Base-by-base conservation (phyloP, 208 protist genomes). In the Acanthamoeba healyi region DNA sequence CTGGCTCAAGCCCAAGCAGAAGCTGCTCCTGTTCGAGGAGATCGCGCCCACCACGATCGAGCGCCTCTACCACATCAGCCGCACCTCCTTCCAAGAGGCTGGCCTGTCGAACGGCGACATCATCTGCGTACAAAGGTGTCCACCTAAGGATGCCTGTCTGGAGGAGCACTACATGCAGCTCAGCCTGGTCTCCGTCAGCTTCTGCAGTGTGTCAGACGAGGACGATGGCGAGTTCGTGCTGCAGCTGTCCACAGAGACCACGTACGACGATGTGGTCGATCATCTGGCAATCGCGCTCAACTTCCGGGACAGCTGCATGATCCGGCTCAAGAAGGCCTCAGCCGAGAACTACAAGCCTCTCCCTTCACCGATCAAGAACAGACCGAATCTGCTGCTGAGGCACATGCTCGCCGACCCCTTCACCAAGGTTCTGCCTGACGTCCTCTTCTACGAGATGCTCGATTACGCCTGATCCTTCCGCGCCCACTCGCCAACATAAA, bases 51-150 rank as follows among this genome's bases (percentile, higher is more conserved):
- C 22, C 26, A 90, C 95, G n/a, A 42, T 96, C 44, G 65, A 95
- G 70, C 87, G 36, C 19, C 74, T 96, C 26, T 46, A 40, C 19
- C 72, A 54, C 22, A 49, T 19, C 40, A 29, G 88, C n/a, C n/a
- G n/a, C n/a, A n/a, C n/a, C 49, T 90, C 86, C 7, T 93, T 97
- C 34, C 40, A n/a, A 7, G 67, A 94, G 3, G 36, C 63, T 0
- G 94, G 96, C 65, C 93, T 97, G 22, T 32, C 51, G 17, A 87
- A 49, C 82, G 96, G 96, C 42, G 96, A 97, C 95, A 96, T 97
- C 51, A 92, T 97, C 34, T 91, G 94, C 34, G 95, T 95, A n/a
- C 96, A 97, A 94, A 90, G 70, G 84, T 4, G 84, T 3, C n/a
- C n/a, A n/a, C n/a, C n/a, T n/a, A n/a, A n/a, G n/a, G n/a, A n/a